phyloP scores from a whole-genome alignment of 345 rosid species.

The Dipteronia dyeriana region DNA sequence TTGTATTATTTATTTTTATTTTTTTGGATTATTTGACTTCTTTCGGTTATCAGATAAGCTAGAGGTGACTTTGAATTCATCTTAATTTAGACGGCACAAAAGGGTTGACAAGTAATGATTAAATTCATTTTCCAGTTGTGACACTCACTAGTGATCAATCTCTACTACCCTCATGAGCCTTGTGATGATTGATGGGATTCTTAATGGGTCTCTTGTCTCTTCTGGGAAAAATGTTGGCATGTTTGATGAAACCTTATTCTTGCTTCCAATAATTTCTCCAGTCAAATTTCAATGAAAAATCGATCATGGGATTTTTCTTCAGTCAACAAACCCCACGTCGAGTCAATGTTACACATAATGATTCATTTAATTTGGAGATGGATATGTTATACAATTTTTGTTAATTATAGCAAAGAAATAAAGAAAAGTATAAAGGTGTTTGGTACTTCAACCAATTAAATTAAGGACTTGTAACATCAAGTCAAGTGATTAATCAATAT shows the following conservation, averaged over 20 bases:
- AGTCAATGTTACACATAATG: neutral
- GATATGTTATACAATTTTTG: neutral
- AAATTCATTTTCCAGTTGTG: neutral
- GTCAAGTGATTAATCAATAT: slow-evolving; percentile 1
- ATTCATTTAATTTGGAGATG: neutral
- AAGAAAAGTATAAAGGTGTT: neutral
- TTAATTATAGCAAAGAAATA: neutral
- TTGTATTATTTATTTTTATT: neutral
- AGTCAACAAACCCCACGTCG: slow-evolving; percentile 13
- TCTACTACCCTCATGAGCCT: neutral
- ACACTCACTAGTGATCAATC: too few species aligned
- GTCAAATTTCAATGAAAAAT: slow-evolving; percentile 3
- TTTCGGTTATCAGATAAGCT: slow-evolving; percentile 15
- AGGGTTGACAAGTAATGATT: slow-evolving; percentile 16
- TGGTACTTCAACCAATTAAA: neutral
- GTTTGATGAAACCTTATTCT: neutral
- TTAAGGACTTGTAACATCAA: neutral
- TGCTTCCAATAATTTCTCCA: neutral
- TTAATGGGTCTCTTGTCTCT: neutral
- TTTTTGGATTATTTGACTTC: neutral
- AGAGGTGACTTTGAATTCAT: neutral
- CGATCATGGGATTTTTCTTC: neutral
- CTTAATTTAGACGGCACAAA: slow-evolving; percentile 10
- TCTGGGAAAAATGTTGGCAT: neutral
- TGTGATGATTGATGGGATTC: neutral